Base-by-base conservation (phyloP, 176 grass and related monocot genomes). In the Triticum turgidum region DNA sequence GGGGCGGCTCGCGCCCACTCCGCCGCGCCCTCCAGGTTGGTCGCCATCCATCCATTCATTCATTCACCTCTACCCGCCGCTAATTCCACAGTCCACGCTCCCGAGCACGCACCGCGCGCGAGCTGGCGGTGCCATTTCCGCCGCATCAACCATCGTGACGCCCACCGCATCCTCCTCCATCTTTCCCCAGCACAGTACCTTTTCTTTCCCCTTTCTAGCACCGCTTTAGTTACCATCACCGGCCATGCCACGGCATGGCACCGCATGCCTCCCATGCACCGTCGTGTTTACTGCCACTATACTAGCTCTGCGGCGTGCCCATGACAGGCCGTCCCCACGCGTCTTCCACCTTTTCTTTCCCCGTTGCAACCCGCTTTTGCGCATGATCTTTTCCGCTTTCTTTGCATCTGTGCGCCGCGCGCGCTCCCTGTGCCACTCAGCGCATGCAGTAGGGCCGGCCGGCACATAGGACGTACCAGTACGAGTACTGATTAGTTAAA, bases 11-110 rank as follows among this genome's bases (percentile, higher is more conserved):
- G 8, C 90, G 97, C 7, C 97, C 97, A 3, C 94, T 99, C 85
- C 97, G 97, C 1, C 94, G 97, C 24, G 87, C 92, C 2, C 90
- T 99, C 72, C 97, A 99, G 94, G 97, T 93, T 91, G 79, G 97
- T 59, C 1, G 0, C 17, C 44, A 56, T 20, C 45, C 45, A 4
- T 49, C 5, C 47, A 51, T 51, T 15, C 12, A 49, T 49, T 49
- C 51, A 52, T 17, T 17, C 38, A 12, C 37, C 21, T 5, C n/a
- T 3, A 13, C 35, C 18, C 30, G 6, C 3, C 77, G 8, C 30
- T 24, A 33, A 0, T 25, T 54, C 3, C 51, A 18, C 51, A 54
- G 51, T 7, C 73, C 22, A 25, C 45, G 22, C 64, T 15, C 38
- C 25, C 71, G 32, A 78, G 65, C 73, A 20, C 62, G 27, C 52